Conservation (phyloP, 169 alveolate genomes). For the Plasmodium gaboni region DNA sequence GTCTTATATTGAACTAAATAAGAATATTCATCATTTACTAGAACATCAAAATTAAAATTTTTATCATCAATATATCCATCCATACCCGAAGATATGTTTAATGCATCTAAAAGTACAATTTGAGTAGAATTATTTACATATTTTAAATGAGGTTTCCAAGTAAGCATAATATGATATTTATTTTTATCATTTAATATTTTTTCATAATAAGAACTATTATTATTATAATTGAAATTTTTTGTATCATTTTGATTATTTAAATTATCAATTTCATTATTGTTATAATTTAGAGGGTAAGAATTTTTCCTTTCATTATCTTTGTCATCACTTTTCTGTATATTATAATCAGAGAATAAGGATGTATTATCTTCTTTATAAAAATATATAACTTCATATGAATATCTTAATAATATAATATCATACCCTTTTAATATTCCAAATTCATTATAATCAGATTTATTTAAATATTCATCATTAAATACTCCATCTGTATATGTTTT, state of each 20-base stretch:
- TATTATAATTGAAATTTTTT: not conserved
- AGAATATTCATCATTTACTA: conserved; percentile 55
- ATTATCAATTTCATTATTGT: conserved; percentile 1
- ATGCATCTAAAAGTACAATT: conserved; percentile 52
- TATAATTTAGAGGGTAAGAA: not conserved
- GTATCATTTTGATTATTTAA: conserved; percentile 10
- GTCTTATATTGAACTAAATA: conserved; percentile 63
- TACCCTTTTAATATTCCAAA: conserved; percentile 43
- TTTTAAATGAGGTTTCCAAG: conserved; percentile 45
- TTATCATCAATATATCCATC: conserved; percentile 70
- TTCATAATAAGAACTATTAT: not conserved
- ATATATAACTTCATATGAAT: conserved; percentile 53
- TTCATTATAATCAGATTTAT: conserved; percentile 40
- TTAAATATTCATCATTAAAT: not conserved
- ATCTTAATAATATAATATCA: conserved; percentile 62
- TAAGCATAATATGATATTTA: conserved; percentile 51
- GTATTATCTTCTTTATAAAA: conserved; percentile 37
- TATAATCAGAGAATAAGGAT: conserved; percentile 1
- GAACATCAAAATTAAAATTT: conserved; percentile 65
- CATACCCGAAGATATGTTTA: conserved; percentile 67
- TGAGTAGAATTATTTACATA: conserved; percentile 12
- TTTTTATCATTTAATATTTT: conserved; percentile 37
- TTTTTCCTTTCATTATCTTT: not conserved
- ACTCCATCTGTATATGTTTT: conserved; percentile 1
- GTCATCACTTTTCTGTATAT: not conserved